Percentiles rank a stretch among this genome's conserved stretches.
Evolutionary conservation across 2,329 filamentous ascomycete species (phyloP).

Genomic region (Fusarium equiseti): DNA sequence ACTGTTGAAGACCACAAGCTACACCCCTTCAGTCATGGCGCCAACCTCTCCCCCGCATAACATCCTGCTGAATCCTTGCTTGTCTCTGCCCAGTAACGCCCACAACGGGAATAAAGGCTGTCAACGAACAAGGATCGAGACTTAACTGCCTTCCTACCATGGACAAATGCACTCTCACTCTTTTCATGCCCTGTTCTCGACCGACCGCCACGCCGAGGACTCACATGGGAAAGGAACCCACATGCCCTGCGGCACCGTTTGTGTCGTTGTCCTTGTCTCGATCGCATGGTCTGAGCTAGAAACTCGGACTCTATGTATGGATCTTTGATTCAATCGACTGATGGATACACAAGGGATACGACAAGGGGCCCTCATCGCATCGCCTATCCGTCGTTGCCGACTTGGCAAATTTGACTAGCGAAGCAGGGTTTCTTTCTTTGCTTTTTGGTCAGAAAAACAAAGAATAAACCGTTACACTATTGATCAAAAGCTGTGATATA

Average conservation of each 20-base stretch:
- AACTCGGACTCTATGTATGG: background rate
- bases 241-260: constrained; percentile 8
- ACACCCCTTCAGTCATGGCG: constrained; percentile 17
- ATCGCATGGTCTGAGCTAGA: background rate
- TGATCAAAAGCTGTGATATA: background rate
- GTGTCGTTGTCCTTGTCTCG: background rate
- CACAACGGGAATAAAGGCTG: constrained; percentile 32
- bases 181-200: constrained; percentile 15
- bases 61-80: background rate
- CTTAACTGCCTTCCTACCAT: constrained; percentile 39
- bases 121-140: constrained; percentile 21
- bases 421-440: background rate
- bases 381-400: constrained; percentile 32
- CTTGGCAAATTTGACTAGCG: constrained; percentile 28
- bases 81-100: constrained; percentile 8
- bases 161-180: constrained; percentile 22
- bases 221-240: constrained; percentile 30
- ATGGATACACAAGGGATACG: background rate
- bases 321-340: background rate
- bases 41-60: constrained; percentile 42
- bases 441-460: background rate
- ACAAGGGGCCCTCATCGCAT: constrained; percentile 1
- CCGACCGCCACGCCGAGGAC: constrained; percentile 44
- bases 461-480: background rate
- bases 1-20: background rate